Percentiles rank a stretch among this genome's conserved stretches.
phyloP scores from a whole-genome alignment of 164 flowering plant genomes.

The Liquidambar formosana region DNA sequence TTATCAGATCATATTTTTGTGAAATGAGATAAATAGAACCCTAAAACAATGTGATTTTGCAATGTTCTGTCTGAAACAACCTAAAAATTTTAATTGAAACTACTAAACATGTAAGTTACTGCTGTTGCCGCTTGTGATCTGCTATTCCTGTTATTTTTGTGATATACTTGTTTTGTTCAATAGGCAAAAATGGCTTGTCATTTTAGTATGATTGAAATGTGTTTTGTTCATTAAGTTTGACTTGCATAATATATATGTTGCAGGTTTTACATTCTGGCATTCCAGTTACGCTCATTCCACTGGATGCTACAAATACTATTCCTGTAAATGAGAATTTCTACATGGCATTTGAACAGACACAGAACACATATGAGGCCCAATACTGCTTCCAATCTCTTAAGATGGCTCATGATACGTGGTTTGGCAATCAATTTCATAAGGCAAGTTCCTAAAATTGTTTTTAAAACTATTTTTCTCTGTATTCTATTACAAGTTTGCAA shows the following conservation, averaged over 20 bases:
- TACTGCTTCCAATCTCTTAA: conserved; percentile 80
- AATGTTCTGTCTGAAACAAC: too few species aligned
- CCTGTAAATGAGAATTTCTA: conserved; percentile 68
- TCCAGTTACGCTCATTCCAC: conserved; percentile 83
- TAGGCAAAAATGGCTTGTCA: too few species aligned
- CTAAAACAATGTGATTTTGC: too few species aligned
- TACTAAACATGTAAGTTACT: too few species aligned
- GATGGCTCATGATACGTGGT: conserved; percentile 78
- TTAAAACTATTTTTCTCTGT: neutral
- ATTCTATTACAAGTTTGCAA: neutral
- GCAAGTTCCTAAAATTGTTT: conserved; percentile 32
- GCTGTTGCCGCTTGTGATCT: too few species aligned
- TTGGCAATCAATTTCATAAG: conserved; percentile 55
- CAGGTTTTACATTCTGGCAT: conserved; percentile 95
- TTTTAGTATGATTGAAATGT: too few species aligned
- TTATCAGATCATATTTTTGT: too few species aligned
- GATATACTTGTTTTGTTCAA: too few species aligned
- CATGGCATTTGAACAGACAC: conserved; percentile 53
- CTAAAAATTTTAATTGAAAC: too few species aligned
- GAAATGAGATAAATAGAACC: too few species aligned
- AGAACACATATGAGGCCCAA: conserved; percentile 80
- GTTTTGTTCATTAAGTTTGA: too few species aligned
- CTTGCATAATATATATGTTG: neutral
- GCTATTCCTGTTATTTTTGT: too few species aligned
- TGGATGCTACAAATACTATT: conserved; percentile 96